Conservation (phyloP, 345 rosid genomes). For the Salix exigua region DNA sequence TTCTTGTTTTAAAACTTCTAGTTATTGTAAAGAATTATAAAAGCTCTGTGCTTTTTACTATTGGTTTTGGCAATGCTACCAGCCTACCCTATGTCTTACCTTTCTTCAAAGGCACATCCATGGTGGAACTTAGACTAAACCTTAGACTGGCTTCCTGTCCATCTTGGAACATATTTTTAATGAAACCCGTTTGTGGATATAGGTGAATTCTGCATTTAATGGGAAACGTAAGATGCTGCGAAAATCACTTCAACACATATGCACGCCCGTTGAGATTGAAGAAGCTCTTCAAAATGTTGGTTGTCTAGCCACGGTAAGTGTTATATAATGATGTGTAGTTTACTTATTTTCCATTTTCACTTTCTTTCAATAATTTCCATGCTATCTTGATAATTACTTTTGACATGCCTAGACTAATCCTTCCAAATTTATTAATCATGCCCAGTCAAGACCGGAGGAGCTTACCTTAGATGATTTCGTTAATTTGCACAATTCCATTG, state of each 20-base stretch:
- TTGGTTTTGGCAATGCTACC: background rate
- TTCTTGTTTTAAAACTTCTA: background rate
- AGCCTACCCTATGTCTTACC: background rate
- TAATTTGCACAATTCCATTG: conserved; percentile 66
- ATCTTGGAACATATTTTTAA: background rate
- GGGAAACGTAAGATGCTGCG: conserved; percentile 87
- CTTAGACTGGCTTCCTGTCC: background rate
- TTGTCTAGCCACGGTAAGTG: conserved; percentile 62
- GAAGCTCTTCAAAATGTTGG: conserved; percentile 62
- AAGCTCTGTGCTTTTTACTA: background rate
- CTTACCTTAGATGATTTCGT: conserved; percentile 80
- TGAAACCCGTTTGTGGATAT: background rate
- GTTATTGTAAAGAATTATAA: background rate
- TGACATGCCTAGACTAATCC: background rate
- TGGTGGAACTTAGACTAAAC: background rate
- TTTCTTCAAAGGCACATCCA: background rate
- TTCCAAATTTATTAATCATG: background rate
- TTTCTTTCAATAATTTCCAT: background rate
- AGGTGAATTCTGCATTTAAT: conserved; percentile 90
- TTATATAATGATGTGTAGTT: background rate
- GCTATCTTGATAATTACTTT: background rate
- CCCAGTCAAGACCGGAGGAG: conserved; percentile 96
- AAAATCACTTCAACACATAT: conserved; percentile 69
- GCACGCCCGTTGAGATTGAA: conserved; percentile 63
- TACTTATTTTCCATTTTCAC: background rate